Evolutionary conservation across 164 flowering plant species (phyloP), one percentile per base, ranked within the genome.

Genomic region (Berberis vulgaris): DNA sequence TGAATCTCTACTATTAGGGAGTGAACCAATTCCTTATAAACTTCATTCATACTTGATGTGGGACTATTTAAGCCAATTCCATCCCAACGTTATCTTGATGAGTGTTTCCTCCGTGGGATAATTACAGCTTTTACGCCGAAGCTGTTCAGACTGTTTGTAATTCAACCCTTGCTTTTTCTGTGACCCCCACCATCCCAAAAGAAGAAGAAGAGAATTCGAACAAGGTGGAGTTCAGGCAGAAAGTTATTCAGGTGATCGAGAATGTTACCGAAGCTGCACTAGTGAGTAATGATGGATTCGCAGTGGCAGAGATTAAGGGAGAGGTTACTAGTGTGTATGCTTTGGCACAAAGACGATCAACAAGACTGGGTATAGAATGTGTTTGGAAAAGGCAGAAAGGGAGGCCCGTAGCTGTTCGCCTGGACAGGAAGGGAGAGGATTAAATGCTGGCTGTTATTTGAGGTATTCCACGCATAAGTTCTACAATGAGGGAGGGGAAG

Each of bases 391-490:
- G 65, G 97, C 89, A 0, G 72, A 57, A 5, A 59, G 26, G 12
- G 82, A 50, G 26, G 65, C 78, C 41, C 54, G 40, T 7, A 42
- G 63, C 10, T 89, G 97, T 57, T 38, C 61, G 55, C 81, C 84
- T 0, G 71, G 56, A 4, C 74, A 46, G 7, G 91, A 87, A 67
- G 97, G 86, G 54, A 81, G 89, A 57, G 87, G 71, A 1, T 68
- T 89, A 84, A 76, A 73, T 72, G 74, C 88, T 45, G 97, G 97
- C 7, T 91, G 97, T 65, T 91, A 83, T 62, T 54, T 91, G 77
- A 82, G 95, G 74, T 91, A 86, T 61, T 91, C 92, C 0, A 79
- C 83, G 0, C 45, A 58, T 10, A 84, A 80, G 62, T 89, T 91
- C 50, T 79, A 71, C 44, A 61, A 61, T 58, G 71, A 63, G 9